Percentiles rank a stretch among this genome's conserved stretches.
phyloP scores from a whole-genome alignment of 148 eudicot genomes.

The Gaultheria prostrata region DNA sequence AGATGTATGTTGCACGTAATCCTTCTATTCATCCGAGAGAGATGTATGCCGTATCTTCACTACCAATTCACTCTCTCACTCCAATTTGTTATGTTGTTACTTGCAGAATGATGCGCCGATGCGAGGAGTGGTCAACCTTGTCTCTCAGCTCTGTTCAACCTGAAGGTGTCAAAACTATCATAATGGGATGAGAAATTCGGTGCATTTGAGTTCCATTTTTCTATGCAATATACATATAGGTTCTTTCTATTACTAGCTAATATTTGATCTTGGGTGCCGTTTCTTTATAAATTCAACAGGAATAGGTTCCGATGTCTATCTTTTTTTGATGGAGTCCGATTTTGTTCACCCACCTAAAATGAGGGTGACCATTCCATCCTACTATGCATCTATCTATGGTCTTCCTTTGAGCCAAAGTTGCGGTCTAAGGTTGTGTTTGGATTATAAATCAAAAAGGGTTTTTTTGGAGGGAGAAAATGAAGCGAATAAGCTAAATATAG shows the following conservation, averaged over 20 bases:
- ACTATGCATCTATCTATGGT: background rate
- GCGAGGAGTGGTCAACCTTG: conserved; percentile 70
- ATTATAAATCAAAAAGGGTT: background rate
- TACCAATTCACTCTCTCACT: background rate
- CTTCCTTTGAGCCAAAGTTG: background rate
- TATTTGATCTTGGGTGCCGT: background rate
- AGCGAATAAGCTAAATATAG: background rate
- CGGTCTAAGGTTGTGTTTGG: background rate
- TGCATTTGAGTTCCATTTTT: background rate
- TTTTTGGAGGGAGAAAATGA: background rate
- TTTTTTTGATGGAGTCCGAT: background rate
- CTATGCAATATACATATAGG: background rate
- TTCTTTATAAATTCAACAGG: background rate
- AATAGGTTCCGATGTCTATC: background rate
- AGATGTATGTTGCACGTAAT: background rate
- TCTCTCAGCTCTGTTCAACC: conserved; percentile 58
- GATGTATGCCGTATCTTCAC: background rate
- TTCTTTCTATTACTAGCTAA: background rate
- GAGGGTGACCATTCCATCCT: background rate
- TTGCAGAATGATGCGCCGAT: conserved; percentile 83
- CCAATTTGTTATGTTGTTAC: conserved; percentile 7
- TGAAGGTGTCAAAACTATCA: conserved; percentile 20
- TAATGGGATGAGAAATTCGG: background rate
- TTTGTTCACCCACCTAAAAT: background rate
- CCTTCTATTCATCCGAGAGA: background rate